Percentiles rank a stretch among this genome's conserved stretches.
phyloP scores from a whole-genome alignment of 106 monocot species.

The Dioscorea zingiberensis region DNA sequence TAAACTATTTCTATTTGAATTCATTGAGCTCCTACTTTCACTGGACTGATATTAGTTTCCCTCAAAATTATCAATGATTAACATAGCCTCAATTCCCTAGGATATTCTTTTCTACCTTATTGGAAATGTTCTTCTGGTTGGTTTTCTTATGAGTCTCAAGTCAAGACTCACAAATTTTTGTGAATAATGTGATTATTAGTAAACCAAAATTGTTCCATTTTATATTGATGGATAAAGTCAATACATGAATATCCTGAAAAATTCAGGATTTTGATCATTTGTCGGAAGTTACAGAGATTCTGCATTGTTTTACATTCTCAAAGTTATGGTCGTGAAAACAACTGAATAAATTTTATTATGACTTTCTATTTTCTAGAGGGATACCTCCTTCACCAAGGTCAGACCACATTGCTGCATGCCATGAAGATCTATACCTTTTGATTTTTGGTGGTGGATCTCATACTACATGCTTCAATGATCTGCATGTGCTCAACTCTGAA shows the following conservation, averaged over 20 bases:
- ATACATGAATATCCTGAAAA: no score
- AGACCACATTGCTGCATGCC: constrained; percentile 93
- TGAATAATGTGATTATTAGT: no score
- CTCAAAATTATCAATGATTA: no score
- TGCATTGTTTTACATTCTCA: neutral
- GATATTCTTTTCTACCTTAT: no score
- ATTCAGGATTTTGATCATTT: neutral
- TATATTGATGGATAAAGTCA: neutral
- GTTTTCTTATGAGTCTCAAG: no score
- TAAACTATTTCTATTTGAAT: neutral
- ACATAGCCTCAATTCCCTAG: no score
- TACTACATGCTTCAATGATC: constrained; percentile 94
- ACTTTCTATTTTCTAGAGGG: constrained; percentile 41
- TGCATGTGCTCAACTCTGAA: constrained; percentile 95
- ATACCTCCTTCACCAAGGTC: constrained; percentile 96
- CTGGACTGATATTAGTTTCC: no score
- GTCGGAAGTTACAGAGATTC: neutral
- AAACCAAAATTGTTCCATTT: neutral
- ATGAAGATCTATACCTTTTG: constrained; percentile 83
- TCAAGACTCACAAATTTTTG: no score
- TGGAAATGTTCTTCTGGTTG: no score
- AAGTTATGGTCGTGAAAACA: neutral
- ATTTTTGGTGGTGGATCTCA: constrained; percentile 99
- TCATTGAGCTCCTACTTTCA: no score
- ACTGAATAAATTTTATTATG: neutral